Percentiles rank a stretch among this genome's conserved stretches.
These are phyloP conservation scores for Basipetospora sp. DNA, from an alignment of 2,329 filamentous ascomycete species.

Conservation along the genomic window DNA sequence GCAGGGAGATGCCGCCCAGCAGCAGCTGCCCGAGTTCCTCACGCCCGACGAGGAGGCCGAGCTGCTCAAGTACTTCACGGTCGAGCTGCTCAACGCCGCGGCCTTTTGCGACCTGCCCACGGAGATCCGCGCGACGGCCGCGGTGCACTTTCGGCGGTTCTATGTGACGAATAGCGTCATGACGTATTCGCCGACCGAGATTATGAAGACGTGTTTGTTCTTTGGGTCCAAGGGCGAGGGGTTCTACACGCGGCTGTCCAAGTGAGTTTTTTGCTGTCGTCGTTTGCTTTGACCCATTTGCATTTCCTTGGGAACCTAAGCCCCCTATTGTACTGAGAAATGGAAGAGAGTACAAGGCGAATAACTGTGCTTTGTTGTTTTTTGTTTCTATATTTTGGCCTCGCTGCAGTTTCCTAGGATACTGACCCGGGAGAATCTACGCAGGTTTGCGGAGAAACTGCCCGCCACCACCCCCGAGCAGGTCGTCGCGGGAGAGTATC, in stretches of 20 bases:
- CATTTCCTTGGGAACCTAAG: no score
- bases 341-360: no score
- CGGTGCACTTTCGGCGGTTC: slow-evolving; percentile 83
- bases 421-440: no score
- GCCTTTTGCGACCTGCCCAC: slow-evolving; percentile 26
- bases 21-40: slow-evolving; percentile 57
- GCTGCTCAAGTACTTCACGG: slow-evolving; percentile 64
- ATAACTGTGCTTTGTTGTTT: no score
- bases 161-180: slow-evolving; percentile 91
- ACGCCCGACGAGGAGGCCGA: slow-evolving; percentile 70
- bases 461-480: slow-evolving; percentile 61
- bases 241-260: slow-evolving; percentile 49
- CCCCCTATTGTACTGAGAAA: no score
- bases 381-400: neutral
- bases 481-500: slow-evolving; percentile 79
- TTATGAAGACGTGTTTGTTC: slow-evolving; percentile 81
- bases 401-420: no score
- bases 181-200: slow-evolving; percentile 83
- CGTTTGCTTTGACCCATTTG: no score
- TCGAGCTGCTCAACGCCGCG: slow-evolving; percentile 42
- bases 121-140: slow-evolving; percentile 48
- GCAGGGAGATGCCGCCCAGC: slow-evolving; percentile 9
- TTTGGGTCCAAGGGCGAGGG: slow-evolving; percentile 89
- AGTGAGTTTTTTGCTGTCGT: no score
- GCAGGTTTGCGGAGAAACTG: slow-evolving; percentile 51